Evolutionary conservation across 345 rosid species (phyloP).

Genomic region (Acer yangbiense): DNA sequence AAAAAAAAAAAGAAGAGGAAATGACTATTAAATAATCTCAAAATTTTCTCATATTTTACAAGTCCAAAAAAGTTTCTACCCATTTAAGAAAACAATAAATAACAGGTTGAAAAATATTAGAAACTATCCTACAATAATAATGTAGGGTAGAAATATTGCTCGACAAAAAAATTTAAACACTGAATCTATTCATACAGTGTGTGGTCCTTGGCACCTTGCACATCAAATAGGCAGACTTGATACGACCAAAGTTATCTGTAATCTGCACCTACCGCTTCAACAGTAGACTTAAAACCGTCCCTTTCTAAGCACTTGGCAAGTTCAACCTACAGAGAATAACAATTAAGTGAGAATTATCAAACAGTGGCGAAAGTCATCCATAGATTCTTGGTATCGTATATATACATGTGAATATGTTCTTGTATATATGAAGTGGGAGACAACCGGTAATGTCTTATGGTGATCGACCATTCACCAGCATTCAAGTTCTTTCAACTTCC

Average conservation of each 20-base stretch:
- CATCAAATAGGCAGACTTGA: not conserved
- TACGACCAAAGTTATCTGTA: conserved; percentile 40
- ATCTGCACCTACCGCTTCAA: conserved; percentile 92
- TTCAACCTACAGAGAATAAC: conserved; percentile 60
- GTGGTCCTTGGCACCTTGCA: not conserved
- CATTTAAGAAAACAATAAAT: not conserved
- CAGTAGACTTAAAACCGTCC: conserved; percentile 84
- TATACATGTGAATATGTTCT: not conserved
- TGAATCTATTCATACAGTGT: not conserved
- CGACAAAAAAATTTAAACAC: not conserved
- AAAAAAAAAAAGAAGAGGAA: no score
- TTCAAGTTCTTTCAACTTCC: not conserved
- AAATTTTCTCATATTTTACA: conserved; percentile 12
- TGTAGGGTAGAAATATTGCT: conserved; percentile 3
- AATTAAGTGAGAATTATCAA: not conserved
- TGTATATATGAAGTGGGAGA: not conserved
- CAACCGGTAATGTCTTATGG: not conserved
- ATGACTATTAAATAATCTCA: not conserved
- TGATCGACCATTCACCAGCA: not conserved
- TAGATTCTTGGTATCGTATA: not conserved
- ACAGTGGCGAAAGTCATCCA: not conserved
- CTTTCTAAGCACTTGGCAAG: conserved; percentile 79
- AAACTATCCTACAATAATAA: not conserved
- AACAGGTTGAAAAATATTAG: not conserved
- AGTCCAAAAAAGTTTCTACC: not conserved